Conservation (phyloP, 164 flowering plant genomes). For the Houttuynia cordata region DNA sequence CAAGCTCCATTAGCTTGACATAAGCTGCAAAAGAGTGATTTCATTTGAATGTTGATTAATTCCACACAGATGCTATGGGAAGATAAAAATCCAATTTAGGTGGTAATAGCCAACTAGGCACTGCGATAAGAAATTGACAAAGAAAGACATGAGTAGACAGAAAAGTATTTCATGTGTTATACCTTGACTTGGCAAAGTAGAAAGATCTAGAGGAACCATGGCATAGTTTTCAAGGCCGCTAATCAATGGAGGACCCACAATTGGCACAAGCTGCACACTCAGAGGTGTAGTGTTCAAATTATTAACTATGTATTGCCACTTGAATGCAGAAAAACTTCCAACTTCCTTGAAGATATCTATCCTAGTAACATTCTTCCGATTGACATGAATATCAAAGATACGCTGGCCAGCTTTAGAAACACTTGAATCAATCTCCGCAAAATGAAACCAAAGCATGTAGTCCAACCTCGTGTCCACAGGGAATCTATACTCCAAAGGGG, state of each 20-base stretch:
- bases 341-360: constrained; percentile 63
- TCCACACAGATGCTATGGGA: no score
- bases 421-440: constrained; percentile 73
- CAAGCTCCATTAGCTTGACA: no score
- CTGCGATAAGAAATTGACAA: no score
- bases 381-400: constrained; percentile 75
- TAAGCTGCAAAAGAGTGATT: no score
- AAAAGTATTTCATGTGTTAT: neutral
- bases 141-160: no score
- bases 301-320: constrained; percentile 51
- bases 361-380: constrained; percentile 53
- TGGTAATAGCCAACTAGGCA: no score
- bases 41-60: no score
- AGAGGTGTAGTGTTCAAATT: constrained; percentile 57
- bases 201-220: constrained; percentile 62
- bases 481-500: constrained; percentile 46
- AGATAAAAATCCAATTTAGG: no score
- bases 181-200: constrained; percentile 82
- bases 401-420: constrained; percentile 54
- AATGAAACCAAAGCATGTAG: constrained; percentile 87
- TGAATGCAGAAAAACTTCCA: constrained; percentile 63
- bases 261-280: constrained; percentile 59
- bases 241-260: constrained; percentile 57
- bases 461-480: constrained; percentile 80
- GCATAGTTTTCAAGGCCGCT: constrained; percentile 94